Base-by-base conservation (phyloP, 805 yeast species). In the Saturnispora bothae region DNA sequence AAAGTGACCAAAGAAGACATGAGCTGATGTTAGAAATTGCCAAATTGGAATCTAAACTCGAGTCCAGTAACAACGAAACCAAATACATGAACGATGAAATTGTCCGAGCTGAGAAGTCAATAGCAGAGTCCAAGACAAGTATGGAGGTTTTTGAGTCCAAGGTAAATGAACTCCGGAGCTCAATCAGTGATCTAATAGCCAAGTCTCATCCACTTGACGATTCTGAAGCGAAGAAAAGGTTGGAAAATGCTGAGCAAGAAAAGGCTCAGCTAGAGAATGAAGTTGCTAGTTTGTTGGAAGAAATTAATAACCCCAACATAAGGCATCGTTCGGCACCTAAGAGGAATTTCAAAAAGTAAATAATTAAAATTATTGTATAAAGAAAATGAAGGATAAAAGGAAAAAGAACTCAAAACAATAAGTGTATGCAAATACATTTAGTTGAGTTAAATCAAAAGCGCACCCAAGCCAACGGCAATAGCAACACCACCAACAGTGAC, bases 61-160 rank as follows among this genome's bases (percentile, higher is more conserved):
- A 66, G 19, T 64, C 76, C 5, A 65, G 66, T 31, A 54, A 56
- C 2, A 73, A 72, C 26, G 95, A 85, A 48, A 69, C 65, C 33
- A 71, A 63, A 35, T 86, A 82, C 55, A 79, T 78, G 74, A 49
- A 56, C 7, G 64, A 62, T 22, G 89, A 83, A 52, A 67, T 73
- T 22, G 57, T 56, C 15, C 69, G 75, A 36, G 80, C 85, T 0
- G 47, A 54, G 9, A 57, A 56, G 7, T 68, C 85, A 0, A 64
- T 69, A 0, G 45, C 46, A 10, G 79, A 72, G 14, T 66, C 77
- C 1, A 51, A 59, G 1, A 33, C 32, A 2, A 62, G 56, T 28
- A 59, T 66, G 5, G 33, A 30, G 1, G 40, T 38, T n/a, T 46
- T 45, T 28, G 33, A 40, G 26, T 28, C 25, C 5, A 43, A 39